Conservation (phyloP, 2,329 filamentous ascomycete species). For the Corinectria fuckeliana region DNA sequence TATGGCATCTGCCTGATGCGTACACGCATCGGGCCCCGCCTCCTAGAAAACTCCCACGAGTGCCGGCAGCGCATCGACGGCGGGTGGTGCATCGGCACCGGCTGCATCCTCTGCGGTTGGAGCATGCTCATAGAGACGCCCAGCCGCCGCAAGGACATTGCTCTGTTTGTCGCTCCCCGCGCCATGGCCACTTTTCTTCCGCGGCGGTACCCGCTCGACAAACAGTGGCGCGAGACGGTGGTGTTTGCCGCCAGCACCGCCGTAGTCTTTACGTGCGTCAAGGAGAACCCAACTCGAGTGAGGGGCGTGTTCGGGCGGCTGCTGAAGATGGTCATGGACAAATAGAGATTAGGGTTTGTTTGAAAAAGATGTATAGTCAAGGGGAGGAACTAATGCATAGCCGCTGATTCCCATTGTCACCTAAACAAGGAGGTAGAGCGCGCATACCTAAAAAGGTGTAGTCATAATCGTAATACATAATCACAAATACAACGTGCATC, state of each 20-base stretch:
- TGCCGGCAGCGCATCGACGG: constrained; percentile 61
- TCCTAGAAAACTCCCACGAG: constrained; percentile 62
- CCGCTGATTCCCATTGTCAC: not conserved
- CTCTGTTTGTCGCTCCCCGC: constrained; percentile 80
- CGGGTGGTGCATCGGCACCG: constrained; percentile 72
- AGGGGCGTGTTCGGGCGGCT: constrained; percentile 72
- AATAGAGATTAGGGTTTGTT: constrained; percentile 27
- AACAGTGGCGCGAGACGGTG: constrained; percentile 71
- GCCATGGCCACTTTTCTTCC: constrained; percentile 79
- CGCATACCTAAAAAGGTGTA: not conserved
- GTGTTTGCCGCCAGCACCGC: constrained; percentile 73
- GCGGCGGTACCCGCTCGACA: constrained; percentile 66
- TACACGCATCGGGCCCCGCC: constrained; percentile 72
- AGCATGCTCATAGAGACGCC: constrained; percentile 77
- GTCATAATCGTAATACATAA: not conserved
- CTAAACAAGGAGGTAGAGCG: not conserved
- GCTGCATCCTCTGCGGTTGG: constrained; percentile 81
- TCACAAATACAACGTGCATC: too few relatives aligned
- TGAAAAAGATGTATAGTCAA: not conserved
- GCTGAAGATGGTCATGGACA: constrained; percentile 56
- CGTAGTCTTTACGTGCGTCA: constrained; percentile 71
- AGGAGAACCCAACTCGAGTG: constrained; percentile 68
- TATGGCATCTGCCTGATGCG: constrained; percentile 83
- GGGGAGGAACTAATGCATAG: not conserved
- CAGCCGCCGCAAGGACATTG: constrained; percentile 73